Evolutionary conservation across 2,329 filamentous ascomycete genomes (phyloP).

Genomic region (Fusarium humuli): DNA sequence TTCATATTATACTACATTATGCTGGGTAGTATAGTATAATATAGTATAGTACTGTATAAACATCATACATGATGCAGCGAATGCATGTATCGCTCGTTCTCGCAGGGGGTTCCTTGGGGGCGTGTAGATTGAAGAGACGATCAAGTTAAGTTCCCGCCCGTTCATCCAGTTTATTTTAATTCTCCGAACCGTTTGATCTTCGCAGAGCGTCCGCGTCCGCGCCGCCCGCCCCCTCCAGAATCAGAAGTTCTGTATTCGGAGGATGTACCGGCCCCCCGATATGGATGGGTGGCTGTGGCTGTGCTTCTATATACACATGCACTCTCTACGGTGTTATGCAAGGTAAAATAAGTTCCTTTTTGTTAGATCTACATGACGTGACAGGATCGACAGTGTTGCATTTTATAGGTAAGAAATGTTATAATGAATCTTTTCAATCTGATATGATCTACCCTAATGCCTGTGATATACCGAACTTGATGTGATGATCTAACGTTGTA

Average conservation of each 20-base stretch:
- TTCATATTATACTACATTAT: constrained; percentile 1
- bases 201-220: background rate
- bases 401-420: background rate
- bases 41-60: background rate
- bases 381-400: background rate
- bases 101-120: constrained; percentile 25
- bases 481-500: background rate
- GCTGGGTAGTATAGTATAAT: background rate
- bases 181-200: constrained; percentile 12
- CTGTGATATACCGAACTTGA: background rate
- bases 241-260: background rate
- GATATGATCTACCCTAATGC: background rate
- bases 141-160: background rate
- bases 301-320: background rate
- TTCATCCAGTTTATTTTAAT: background rate
- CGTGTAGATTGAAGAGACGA: constrained; percentile 9
- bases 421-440: background rate
- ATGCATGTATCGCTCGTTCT: background rate
- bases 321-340: background rate
- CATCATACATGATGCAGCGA: background rate
- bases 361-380: background rate
- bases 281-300: background rate
- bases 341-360: background rate
- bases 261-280: background rate
- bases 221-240: constrained; percentile 4